Conservation (phyloP, 306 rosid species). For the Acmispon strigosus region DNA sequence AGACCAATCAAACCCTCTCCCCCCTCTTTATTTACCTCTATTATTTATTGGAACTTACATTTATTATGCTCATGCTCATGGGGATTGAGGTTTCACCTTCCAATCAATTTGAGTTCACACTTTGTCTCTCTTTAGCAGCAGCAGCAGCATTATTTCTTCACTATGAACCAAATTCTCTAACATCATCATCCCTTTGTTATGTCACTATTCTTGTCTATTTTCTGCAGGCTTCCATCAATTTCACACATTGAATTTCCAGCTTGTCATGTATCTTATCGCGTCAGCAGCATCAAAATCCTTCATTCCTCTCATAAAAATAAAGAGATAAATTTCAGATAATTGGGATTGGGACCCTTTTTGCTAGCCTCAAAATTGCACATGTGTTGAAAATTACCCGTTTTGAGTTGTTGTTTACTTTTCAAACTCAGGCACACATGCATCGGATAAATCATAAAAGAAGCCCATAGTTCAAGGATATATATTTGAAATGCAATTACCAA, state of each 20-base stretch:
- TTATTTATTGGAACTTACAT: constrained; percentile 17
- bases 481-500: not conserved
- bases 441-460: not conserved
- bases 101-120: constrained; percentile 27
- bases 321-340: not conserved
- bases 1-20: constrained; percentile 7
- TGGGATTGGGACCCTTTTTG: not conserved
- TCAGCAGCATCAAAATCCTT: constrained; percentile 9
- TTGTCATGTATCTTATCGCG: constrained; percentile 12
- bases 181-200: constrained; percentile 22
- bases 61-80: constrained; percentile 6
- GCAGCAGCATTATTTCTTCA: not conserved
- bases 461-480: not conserved
- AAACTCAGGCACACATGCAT: not conserved
- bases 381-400: not conserved
- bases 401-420: not conserved
- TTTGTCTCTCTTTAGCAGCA: constrained; percentile 30
- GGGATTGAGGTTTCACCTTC: constrained; percentile 26
- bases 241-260: constrained; percentile 27
- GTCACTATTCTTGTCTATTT: constrained; percentile 31
- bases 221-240: constrained; percentile 36
- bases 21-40: not conserved
- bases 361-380: not conserved
- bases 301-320: not conserved
- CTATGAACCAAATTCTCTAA: not conserved